These are phyloP conservation scores for Alnus glutinosa DNA, from an alignment of 306 rosid genomes.

Conservation along the genomic window DNA sequence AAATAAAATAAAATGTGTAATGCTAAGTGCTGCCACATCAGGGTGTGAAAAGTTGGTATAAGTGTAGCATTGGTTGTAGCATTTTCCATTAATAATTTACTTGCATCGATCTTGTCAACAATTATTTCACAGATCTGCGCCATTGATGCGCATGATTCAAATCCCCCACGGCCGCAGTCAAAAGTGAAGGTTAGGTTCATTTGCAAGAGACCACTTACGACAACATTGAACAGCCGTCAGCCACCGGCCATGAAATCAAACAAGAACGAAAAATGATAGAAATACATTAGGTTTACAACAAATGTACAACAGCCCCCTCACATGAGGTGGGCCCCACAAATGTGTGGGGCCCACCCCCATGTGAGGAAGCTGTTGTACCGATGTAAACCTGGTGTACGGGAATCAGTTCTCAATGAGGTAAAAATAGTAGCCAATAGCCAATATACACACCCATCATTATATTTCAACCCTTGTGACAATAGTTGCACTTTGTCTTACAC, in stretches of 20 bases:
- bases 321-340: too few relatives aligned
- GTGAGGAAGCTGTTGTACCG: too few relatives aligned
- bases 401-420: too few relatives aligned
- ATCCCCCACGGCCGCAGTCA: not conserved
- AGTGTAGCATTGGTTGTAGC: too few relatives aligned
- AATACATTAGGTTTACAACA: too few relatives aligned
- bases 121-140: not conserved
- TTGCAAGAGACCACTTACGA: not conserved
- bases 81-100: not conserved
- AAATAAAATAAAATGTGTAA: too few relatives aligned
- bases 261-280: too few relatives aligned
- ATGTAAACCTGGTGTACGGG: too few relatives aligned
- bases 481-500: slow-evolving; percentile 3
- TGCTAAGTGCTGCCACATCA: too few relatives aligned
- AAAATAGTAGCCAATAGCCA: slow-evolving; percentile 1
- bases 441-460: slow-evolving; percentile 6
- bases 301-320: too few relatives aligned
- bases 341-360: too few relatives aligned
- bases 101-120: not conserved
- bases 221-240: not conserved
- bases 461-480: slow-evolving; percentile 5
- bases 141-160: not conserved
- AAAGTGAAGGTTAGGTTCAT: not conserved
- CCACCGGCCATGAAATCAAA: not conserved
- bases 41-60: too few relatives aligned